Evolutionary conservation across 805 yeast species (phyloP).

Genomic region (Yarrowia bubula): DNA sequence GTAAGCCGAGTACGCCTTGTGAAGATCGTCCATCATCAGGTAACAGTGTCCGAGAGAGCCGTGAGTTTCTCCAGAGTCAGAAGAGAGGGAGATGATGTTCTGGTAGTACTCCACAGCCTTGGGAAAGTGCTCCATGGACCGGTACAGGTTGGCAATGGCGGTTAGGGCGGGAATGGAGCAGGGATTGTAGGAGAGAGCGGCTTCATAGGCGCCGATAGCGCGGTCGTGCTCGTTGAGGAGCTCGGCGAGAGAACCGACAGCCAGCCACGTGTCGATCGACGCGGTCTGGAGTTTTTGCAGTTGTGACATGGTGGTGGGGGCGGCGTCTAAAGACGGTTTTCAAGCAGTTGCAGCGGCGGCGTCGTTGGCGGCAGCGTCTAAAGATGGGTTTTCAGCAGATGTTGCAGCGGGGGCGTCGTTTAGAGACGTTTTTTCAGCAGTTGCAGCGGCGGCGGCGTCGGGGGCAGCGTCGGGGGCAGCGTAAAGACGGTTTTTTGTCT

Average conservation of each 20-base stretch:
- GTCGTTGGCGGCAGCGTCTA: background rate
- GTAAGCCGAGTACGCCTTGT: constrained; percentile 92
- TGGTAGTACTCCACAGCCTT: constrained; percentile 94
- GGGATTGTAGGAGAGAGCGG: constrained; percentile 82
- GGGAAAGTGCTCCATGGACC: constrained; percentile 84
- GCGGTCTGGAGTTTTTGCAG: constrained; percentile 36
- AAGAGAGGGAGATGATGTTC: constrained; percentile 74
- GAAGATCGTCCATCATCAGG: constrained; percentile 92
- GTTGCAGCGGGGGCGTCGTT: no score
- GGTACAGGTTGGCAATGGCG: constrained; percentile 81
- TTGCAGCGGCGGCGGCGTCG: no score
- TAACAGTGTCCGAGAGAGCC: constrained; percentile 93
- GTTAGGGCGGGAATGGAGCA: constrained; percentile 82
- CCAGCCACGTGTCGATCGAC: constrained; percentile 70
- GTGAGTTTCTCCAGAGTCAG: constrained; percentile 95
- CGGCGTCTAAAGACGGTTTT: background rate
- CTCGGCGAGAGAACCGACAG: constrained; percentile 87
- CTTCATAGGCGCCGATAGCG: constrained; percentile 84
- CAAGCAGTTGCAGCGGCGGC: no score
- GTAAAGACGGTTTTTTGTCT: no score
- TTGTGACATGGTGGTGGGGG: background rate
- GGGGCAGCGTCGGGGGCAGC: no score
- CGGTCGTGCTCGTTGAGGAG: constrained; percentile 82
- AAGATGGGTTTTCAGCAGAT: no score
- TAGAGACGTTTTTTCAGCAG: no score